Evolutionary conservation across 2,329 filamentous ascomycete species (phyloP), one percentile per base, ranked within the genome.

Genomic region (Fusarium concolor): DNA sequence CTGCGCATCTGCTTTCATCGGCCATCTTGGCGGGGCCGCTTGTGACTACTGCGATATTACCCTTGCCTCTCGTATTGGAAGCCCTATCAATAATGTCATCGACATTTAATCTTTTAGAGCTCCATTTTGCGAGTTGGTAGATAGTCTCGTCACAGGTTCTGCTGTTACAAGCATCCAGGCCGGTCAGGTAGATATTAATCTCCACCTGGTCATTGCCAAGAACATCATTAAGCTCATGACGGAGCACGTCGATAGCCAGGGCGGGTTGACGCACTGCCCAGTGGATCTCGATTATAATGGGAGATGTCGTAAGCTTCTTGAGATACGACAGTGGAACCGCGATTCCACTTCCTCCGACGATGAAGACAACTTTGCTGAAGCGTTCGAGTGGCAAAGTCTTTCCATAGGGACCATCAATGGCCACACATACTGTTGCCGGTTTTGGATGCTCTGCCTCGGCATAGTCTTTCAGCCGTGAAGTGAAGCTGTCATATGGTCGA

Each of bases 401-500:
- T 12, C 60, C 60, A 1, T 63, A 63, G 0, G 57, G 58, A 1
- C 60, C 60, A 10, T 56, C 60, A 5, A 63, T 11, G 11, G 31
- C 49, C 4, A 62, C 11, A 2, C 24, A 24, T 12, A 56, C 11
- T 9, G 28, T 20, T 1, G 47, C 57, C 11, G 59, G 59, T 3
- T 56, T 62, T 2, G 49, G 59, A 9, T 22, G 20, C 4, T 43
- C 42, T 5, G 12, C 11, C 6, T 43, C 49, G 1, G 57, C 37
- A 18, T 47, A 44, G 2, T 15, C 10, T 3, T 22, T 56, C 4
- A 62, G 11, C 5, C 59, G 15, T 0, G 68, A 65, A 0, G 81
- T 84, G 67, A 83, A 83, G 61, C 81, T 76, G 50, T 82, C 77
- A 64, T 83, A 83, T 0, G 82, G 82, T 0, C 82, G 74, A 43